Evolutionary conservation across 1,284 basidiomycete genomes (phyloP), one percentile per base, ranked within the genome.

Genomic region (Melanopsichium pennsylvanicum): DNA sequence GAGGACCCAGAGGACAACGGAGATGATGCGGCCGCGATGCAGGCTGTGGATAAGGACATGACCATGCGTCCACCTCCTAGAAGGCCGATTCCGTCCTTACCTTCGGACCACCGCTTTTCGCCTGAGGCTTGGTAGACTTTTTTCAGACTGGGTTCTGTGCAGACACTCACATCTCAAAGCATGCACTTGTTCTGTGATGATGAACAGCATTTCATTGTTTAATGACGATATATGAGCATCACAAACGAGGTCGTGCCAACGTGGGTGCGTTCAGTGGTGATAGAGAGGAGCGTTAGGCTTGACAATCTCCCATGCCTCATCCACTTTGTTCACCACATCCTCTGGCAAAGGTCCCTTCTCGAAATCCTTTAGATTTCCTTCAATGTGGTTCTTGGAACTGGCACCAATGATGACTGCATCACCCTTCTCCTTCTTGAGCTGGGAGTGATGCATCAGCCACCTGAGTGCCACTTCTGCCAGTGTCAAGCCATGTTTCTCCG

Each of bases 381-480:
- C 64, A 40, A 77, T 71, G 33, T 77, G 73, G 0, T 50, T 63
- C 22, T 47, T 60, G 0, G 61, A 67, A 23, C 64, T 70, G 11
- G 67, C 71, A 10, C 64, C 60, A 37, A 77, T 69, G 41, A 74
- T 72, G 12, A 68, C 60, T 0, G 58, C 60, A 40, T 70, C 70
- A 2, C 58, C 72, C 15, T 52, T 19, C 15, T 70, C 33, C 9
- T 25, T 43, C 3, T 38, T 40, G 15, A 76, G 47, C 7, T 39
- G n/a, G 1, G 70, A 73, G 40, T 76, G 74, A 37, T 76, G 72
- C 55, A 57, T 56, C 35, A 63, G 40, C 74, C 74, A 76, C 2
- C 74, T 44, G 3, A 75, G 49, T 2, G 72, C 74, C n/a, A 69
- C 40, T 26, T 72, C 68, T 7, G 64, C 47, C 27, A 73, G 18